These are phyloP conservation scores for Craterostigma plantagineum DNA, from an alignment of 257 asterid genomes.

Conservation along the genomic window DNA sequence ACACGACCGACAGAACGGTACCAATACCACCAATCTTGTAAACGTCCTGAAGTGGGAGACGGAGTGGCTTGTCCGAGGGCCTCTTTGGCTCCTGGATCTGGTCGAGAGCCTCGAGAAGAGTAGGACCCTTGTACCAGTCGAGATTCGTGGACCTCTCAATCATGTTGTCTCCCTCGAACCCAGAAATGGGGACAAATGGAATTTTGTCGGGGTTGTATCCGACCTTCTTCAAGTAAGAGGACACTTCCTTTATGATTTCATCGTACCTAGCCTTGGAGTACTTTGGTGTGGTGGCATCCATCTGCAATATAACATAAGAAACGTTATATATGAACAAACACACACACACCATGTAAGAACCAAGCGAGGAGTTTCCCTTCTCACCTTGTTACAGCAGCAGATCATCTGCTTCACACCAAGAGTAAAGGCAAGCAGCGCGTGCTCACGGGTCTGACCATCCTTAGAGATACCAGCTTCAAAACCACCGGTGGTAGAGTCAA, in stretches of 20 bases:
- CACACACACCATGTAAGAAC: background rate
- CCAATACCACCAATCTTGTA: slow-evolving; percentile 36
- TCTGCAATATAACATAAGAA: slow-evolving; percentile 12
- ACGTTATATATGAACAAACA: background rate
- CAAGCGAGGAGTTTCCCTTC: too few relatives aligned
- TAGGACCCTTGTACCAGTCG: slow-evolving; percentile 57
- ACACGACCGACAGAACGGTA: too few relatives aligned
- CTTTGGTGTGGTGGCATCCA: slow-evolving; percentile 57
- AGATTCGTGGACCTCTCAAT: slow-evolving; percentile 47
- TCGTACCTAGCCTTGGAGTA: slow-evolving; percentile 46
- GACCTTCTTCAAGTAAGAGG: slow-evolving; percentile 50
- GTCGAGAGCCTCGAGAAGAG: slow-evolving; percentile 44
- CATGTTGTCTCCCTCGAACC: slow-evolving; percentile 50
- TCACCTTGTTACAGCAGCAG: slow-evolving; percentile 27
- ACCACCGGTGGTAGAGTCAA: slow-evolving; percentile 33
- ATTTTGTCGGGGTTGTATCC: slow-evolving; percentile 61
- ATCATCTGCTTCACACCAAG: slow-evolving; percentile 31
- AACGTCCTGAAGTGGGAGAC: slow-evolving; percentile 38
- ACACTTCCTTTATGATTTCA: slow-evolving; percentile 45
- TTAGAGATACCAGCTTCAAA: slow-evolving; percentile 32
- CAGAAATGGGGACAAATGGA: slow-evolving; percentile 47
- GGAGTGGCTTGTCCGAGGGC: slow-evolving; percentile 36
- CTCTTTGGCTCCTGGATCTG: slow-evolving; percentile 21
- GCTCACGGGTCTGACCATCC: slow-evolving; percentile 38
- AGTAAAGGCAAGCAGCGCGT: slow-evolving; percentile 24